Evolutionary conservation across 257 asterid species (phyloP).

Genomic region (Agastache rugosa): DNA sequence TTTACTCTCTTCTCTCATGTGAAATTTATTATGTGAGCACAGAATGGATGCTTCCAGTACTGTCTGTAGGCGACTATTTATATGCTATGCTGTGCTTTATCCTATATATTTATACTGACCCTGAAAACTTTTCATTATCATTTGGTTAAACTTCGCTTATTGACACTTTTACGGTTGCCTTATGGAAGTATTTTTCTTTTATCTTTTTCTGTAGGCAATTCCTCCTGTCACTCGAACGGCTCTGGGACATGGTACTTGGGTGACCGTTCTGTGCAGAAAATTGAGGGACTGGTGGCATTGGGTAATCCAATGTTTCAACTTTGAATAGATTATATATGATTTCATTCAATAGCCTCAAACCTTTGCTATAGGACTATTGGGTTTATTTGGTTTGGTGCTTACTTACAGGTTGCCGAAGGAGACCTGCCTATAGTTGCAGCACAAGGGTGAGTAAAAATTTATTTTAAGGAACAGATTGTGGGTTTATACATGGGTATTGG

Average conservation of each 20-base stretch:
- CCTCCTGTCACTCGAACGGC: constrained; percentile 97
- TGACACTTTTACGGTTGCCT: neutral
- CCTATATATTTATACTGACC: neutral
- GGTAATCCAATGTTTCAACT: constrained; percentile 59
- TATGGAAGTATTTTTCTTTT: constrained; percentile 11
- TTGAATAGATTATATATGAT: constrained; percentile 27
- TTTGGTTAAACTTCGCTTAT: neutral
- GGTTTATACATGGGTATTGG: constrained; percentile 26
- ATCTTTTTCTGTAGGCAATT: constrained; percentile 65
- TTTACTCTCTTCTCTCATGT: constrained; percentile 5
- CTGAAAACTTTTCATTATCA: neutral
- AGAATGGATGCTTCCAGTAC: neutral
- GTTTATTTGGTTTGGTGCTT: constrained; percentile 38
- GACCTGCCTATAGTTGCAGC: constrained; percentile 95
- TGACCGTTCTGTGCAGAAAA: constrained; percentile 91
- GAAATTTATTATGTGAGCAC: constrained; percentile 2
- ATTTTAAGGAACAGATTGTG: constrained; percentile 22
- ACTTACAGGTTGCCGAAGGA: constrained; percentile 93
- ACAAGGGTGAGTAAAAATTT: constrained; percentile 77
- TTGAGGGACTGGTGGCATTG: constrained; percentile 99
- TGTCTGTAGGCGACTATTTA: neutral
- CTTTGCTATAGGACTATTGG: constrained; percentile 19
- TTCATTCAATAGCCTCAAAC: constrained; percentile 21
- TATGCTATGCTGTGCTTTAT: neutral
- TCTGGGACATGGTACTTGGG: constrained; percentile 85